phyloP scores from a whole-genome alignment of 2,329 filamentous ascomycete genomes.

The Talaromyces sp. region DNA sequence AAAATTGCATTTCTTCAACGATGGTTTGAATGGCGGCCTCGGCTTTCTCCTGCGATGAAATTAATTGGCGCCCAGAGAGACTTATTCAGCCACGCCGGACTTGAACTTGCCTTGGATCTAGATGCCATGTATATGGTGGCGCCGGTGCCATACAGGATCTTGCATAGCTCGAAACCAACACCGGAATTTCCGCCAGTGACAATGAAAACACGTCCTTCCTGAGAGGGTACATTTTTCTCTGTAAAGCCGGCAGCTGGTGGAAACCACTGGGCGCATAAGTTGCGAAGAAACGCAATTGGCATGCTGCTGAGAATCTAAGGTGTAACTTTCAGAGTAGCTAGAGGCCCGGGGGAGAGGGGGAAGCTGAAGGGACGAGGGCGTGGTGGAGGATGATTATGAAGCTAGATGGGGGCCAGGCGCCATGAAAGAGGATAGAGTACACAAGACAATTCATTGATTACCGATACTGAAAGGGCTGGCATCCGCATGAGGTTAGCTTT shows the following conservation, averaged over 20 bases:
- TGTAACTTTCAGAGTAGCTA: no score
- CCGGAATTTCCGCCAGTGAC: constrained; percentile 12
- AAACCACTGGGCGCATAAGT: constrained; percentile 2
- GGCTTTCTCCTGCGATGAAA: background rate
- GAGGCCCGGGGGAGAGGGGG: no score
- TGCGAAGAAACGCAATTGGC: background rate
- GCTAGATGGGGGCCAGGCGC: no score
- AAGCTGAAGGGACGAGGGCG: no score
- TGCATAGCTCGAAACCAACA: constrained; percentile 14
- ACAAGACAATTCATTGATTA: no score
- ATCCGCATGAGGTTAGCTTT: no score
- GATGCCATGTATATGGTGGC: constrained; percentile 59
- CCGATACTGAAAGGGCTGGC: no score
- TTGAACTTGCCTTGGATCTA: constrained; percentile 26
- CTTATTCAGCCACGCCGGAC: background rate
- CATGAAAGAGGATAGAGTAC: no score
- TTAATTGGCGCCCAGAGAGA: background rate
- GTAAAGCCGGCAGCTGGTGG: constrained; percentile 8
- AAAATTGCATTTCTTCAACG: background rate
- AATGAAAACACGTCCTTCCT: constrained; percentile 7
- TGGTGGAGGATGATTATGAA: no score
- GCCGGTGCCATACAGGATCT: constrained; percentile 57
- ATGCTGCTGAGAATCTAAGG: background rate
- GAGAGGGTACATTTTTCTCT: constrained; percentile 5
- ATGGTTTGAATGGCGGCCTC: background rate